Conservation (phyloP, 2,329 filamentous ascomycete genomes). For the Lachnellula cervina region DNA sequence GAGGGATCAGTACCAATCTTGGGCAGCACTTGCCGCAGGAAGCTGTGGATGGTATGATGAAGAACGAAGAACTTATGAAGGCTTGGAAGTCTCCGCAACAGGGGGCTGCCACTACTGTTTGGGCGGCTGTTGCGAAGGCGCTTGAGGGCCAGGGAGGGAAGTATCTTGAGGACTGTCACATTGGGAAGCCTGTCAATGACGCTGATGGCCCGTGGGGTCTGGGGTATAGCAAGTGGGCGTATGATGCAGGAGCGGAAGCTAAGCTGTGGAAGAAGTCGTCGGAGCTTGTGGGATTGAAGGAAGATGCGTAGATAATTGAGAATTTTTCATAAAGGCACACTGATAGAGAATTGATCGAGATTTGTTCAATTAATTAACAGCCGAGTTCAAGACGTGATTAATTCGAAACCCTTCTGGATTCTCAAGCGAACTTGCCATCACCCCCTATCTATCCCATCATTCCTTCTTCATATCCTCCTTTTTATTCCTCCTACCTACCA, state of each 20-base stretch:
- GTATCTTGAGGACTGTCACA: slow-evolving; percentile 37
- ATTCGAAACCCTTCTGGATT: too few species aligned
- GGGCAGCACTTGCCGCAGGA: slow-evolving; percentile 34
- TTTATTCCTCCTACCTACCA: too few species aligned
- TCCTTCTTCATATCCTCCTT: too few species aligned
- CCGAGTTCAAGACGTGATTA: too few species aligned
- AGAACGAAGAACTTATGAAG: slow-evolving; percentile 19
- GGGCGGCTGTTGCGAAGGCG: slow-evolving; percentile 30
- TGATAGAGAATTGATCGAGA: not conserved
- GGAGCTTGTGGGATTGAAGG: slow-evolving; percentile 28
- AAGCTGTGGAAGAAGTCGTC: slow-evolving; percentile 39
- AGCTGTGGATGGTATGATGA: slow-evolving; percentile 40
- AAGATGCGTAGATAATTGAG: not conserved
- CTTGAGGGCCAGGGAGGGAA: slow-evolving; percentile 40
- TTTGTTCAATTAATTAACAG: not conserved
- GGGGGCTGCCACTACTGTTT: slow-evolving; percentile 40
- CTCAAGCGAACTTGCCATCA: too few species aligned
- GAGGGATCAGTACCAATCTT: slow-evolving; percentile 30
- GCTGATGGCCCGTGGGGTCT: slow-evolving; percentile 19
- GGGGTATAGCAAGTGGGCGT: slow-evolving; percentile 25
- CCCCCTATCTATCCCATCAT: too few species aligned
- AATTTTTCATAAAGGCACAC: not conserved
- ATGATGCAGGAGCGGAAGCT: slow-evolving; percentile 35
- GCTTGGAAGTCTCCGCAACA: slow-evolving; percentile 24
- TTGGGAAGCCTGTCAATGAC: slow-evolving; percentile 28